Evolutionary conservation across 2,329 filamentous ascomycete species (phyloP).

Genomic region (Fusarium dlaminii): DNA sequence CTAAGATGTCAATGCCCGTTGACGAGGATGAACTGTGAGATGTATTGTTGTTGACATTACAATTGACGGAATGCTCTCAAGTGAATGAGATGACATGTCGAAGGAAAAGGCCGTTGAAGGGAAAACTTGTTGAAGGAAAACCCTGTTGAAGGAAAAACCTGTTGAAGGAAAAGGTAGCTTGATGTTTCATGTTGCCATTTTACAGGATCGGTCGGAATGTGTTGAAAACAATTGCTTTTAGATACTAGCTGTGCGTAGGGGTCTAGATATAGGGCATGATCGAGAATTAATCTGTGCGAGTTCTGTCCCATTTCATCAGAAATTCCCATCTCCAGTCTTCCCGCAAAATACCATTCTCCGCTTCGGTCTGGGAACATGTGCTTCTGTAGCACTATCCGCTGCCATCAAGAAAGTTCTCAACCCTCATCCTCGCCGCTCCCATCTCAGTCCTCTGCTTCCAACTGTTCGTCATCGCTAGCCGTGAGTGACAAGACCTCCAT

Average conservation of each 20-base stretch:
- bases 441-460: not conserved
- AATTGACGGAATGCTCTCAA: not conserved
- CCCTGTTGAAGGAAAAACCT: not conserved
- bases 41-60: not conserved
- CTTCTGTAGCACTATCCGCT: not conserved
- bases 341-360: not conserved
- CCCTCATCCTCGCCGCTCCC: not conserved
- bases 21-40: not conserved
- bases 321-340: slow-evolving; percentile 27
- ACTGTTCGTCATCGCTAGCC: not conserved
- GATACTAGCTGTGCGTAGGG: not conserved
- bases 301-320: slow-evolving; percentile 1
- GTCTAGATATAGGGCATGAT: not conserved
- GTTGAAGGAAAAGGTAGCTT: not conserved
- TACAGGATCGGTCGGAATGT: no score
- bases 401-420: not conserved
- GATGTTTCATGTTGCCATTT: not conserved
- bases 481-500: not conserved
- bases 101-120: not conserved
- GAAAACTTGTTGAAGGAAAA: not conserved
- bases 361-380: not conserved
- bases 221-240: slow-evolving; percentile 5
- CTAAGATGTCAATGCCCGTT: not conserved
- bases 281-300: not conserved
- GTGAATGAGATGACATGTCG: not conserved